Percentiles rank a stretch among this genome's conserved stretches.
Conservation (phyloP, 2,329 filamentous ascomycete species). For the Penicillium verrucosum region DNA sequence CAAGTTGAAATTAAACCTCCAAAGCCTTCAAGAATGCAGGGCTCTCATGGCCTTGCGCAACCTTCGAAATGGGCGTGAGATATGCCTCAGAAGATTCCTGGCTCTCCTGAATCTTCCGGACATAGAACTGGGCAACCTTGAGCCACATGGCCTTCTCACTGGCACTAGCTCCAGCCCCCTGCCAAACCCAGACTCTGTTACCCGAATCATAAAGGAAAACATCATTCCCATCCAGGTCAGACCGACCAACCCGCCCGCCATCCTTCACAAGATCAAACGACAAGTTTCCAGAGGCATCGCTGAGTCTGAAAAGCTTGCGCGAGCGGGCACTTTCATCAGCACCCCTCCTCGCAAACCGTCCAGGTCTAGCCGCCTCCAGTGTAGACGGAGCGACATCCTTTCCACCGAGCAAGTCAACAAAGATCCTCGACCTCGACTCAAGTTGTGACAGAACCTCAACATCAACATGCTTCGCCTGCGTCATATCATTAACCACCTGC, state of each 20-base stretch:
- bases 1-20: conserved; percentile 8
- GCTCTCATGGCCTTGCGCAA: conserved; percentile 29
- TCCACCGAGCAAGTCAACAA: conserved; percentile 58
- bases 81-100: conserved; percentile 21
- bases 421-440: conserved; percentile 49
- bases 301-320: conserved; percentile 59
- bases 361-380: conserved; percentile 44
- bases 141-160: conserved; percentile 59
- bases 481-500: conserved; percentile 59
- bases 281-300: conserved; percentile 58
- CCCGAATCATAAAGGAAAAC: conserved; percentile 64
- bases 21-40: conserved; percentile 29
- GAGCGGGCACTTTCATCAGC: conserved; percentile 21
- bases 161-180: conserved; percentile 57
- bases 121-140: conserved; percentile 31
- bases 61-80: conserved; percentile 31
- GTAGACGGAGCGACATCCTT: conserved; percentile 40
- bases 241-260: conserved; percentile 33
- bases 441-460: conserved; percentile 63
- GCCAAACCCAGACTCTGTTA: conserved; percentile 63
- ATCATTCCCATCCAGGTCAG: conserved; percentile 65
- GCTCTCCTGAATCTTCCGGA: conserved; percentile 26
- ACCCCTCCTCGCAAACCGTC: conserved; percentile 22
- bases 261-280: conserved; percentile 60
- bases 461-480: conserved; percentile 59